Base-by-base conservation (phyloP, 2,329 filamentous ascomycete genomes). In the Amauroascus niger region DNA sequence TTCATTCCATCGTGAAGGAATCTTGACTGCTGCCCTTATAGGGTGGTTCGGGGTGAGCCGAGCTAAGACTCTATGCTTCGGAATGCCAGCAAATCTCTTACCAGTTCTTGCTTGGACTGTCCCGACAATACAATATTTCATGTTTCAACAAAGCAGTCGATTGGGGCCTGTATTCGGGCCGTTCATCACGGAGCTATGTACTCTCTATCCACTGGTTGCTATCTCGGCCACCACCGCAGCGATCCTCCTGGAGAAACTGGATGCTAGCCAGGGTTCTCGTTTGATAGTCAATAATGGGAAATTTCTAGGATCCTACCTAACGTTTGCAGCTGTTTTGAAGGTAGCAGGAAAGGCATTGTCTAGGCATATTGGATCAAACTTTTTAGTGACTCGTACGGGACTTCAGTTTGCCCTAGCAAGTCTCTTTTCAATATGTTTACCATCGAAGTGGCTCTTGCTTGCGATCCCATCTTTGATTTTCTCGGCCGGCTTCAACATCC, bases 51-150 rank as follows among this genome's bases (percentile, higher is more conserved):
- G 78, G 24, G 87, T 86, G 64, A 66, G 83, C 46, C 71, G 76
- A 11, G 65, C 72, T 7, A 65, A 68, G 55, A 67, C 62, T 55
- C 82, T 68, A 70, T 75, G 64, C 35, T 78, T 65, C 67, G 75
- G 66, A 67, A 79, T 54, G 62, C 71, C 63, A 61, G 63, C 65
- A 20, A 67, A 75, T 50, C 71, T 85, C 57, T 73, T 93, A 5
- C 86, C 89, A 2, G 70, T 94, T 7, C 71, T 93, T 40, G 87
- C 88, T 3, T 78, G 86, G 56, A 89, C 82, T 71, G 80, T 87
- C 22, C 90, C 90, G 0, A 74, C 80, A 7, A 68, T 85, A 14
- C 88, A 96, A 65, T 85, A 79, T 64, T 76, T 83, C 44, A 69
- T 93, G n/a, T 85, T 84, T 64, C 73, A 76, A 52, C 74, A 79